These are phyloP conservation scores for Neofusicoccum kwambonambiense DNA, from an alignment of 2,329 filamentous ascomycete genomes.

Conservation along the genomic window DNA sequence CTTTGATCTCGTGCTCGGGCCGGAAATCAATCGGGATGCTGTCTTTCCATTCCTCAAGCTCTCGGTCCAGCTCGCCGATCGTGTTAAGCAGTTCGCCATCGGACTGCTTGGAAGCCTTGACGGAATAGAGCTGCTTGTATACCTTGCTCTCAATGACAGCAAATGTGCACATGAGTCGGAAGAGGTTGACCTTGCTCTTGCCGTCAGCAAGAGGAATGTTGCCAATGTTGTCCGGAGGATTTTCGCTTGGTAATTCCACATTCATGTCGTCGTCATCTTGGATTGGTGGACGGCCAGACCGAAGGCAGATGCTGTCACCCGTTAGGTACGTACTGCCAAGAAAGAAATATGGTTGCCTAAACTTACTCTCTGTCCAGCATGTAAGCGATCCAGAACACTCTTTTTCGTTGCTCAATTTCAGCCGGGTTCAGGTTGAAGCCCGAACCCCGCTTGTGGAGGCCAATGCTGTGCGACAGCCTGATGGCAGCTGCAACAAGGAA, in stretches of 20 bases:
- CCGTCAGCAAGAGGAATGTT: conserved; percentile 89
- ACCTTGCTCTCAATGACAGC: conserved; percentile 89
- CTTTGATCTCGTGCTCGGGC: conserved; percentile 95
- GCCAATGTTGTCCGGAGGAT: conserved; percentile 88
- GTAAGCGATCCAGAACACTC: conserved; percentile 77
- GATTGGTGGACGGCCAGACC: conserved; percentile 69
- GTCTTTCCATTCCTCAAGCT: conserved; percentile 93
- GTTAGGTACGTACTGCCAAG: conserved; percentile 22
- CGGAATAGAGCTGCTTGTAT: conserved; percentile 89
- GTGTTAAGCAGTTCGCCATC: conserved; percentile 92
- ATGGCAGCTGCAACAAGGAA: conserved; percentile 89
- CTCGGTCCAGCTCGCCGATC: conserved; percentile 84
- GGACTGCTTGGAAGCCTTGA: conserved; percentile 85
- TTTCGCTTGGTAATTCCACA: conserved; percentile 87
- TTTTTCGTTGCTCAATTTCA: conserved; percentile 85
- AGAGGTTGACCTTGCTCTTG: conserved; percentile 91
- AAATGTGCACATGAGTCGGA: conserved; percentile 89
- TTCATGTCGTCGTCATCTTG: conserved; percentile 88
- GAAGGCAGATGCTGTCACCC: conserved; percentile 58
- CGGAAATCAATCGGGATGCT: conserved; percentile 91
- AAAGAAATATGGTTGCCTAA: not conserved
- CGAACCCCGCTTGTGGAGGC: conserved; percentile 87
- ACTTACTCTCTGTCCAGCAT: conserved; percentile 68
- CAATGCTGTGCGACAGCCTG: conserved; percentile 87
- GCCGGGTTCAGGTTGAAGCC: conserved; percentile 91